Conservation (phyloP, 805 yeast genomes). For the Lachancea mirantina region DNA sequence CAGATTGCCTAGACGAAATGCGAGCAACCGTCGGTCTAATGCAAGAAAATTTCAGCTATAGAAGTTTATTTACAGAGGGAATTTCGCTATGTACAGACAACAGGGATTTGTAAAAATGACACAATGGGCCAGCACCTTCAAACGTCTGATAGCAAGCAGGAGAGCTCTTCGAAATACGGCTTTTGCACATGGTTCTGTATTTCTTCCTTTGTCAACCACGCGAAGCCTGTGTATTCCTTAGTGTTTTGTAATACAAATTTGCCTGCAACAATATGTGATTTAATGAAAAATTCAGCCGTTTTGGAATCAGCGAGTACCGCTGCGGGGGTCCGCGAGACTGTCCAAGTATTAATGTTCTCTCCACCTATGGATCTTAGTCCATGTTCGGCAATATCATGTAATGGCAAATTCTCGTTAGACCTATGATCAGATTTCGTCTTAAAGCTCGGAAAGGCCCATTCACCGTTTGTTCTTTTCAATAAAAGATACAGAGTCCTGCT, state of each 20-base stretch:
- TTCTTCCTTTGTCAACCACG: slow-evolving; percentile 86
- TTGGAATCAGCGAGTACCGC: slow-evolving; percentile 46
- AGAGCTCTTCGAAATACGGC: slow-evolving; percentile 51
- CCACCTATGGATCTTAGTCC: slow-evolving; percentile 74
- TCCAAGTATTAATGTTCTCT: slow-evolving; percentile 70
- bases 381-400: slow-evolving; percentile 67
- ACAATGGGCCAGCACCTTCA: slow-evolving; percentile 4
- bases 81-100: too few relatives aligned
- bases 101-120: not conserved
- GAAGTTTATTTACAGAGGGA: slow-evolving; percentile 10
- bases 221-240: slow-evolving; percentile 41
- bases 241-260: slow-evolving; percentile 44
- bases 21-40: too few relatives aligned
- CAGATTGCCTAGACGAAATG: too few relatives aligned
- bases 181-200: slow-evolving; percentile 44
- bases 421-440: slow-evolving; percentile 20
- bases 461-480: slow-evolving; percentile 38
- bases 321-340: slow-evolving; percentile 85
- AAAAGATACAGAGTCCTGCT: slow-evolving; percentile 74
- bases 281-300: slow-evolving; percentile 58
- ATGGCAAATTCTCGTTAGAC: slow-evolving; percentile 38
- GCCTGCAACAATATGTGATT: slow-evolving; percentile 86
- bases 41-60: too few relatives aligned
- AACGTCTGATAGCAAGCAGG: slow-evolving; percentile 32
- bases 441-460: slow-evolving; percentile 83